Percentiles rank a stretch among this genome's conserved stretches.
phyloP scores from a whole-genome alignment of 2,329 filamentous ascomycete genomes.

The Neopestalotiopsis sp. region DNA sequence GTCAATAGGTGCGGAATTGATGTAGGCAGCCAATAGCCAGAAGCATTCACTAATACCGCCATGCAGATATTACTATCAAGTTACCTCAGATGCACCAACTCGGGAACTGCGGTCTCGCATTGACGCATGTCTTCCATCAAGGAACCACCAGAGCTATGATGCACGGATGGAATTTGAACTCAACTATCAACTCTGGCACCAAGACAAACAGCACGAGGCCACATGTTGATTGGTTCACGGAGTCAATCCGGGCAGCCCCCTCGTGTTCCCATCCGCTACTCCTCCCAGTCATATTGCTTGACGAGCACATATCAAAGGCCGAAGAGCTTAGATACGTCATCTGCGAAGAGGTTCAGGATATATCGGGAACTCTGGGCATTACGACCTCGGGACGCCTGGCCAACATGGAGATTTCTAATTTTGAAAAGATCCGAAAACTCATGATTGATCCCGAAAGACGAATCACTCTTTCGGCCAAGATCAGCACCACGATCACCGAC shows the following conservation, averaged over 20 bases:
- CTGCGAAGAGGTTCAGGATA: background rate
- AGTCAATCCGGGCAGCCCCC: background rate
- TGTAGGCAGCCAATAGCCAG: background rate
- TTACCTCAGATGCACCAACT: background rate
- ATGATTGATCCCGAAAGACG: background rate
- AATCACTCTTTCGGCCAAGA: background rate
- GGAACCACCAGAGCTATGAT: background rate
- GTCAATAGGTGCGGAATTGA: background rate
- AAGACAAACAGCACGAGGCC: background rate
- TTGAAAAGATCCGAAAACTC: background rate
- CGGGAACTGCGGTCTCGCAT: background rate
- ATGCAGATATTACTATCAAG: background rate
- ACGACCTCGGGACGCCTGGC: background rate
- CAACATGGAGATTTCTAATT: background rate
- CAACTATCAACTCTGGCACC: background rate
- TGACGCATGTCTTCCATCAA: background rate
- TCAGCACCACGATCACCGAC: background rate
- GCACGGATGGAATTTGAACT: background rate
- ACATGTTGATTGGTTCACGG: background rate
- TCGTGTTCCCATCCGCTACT: background rate
- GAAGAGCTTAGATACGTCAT: background rate
- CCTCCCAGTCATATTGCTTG: background rate
- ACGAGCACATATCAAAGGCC: background rate
- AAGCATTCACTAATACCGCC: background rate
- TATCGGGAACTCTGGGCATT: background rate